Conservation (phyloP, 2,329 filamentous ascomycete genomes). For the Raffaelea albimanens region DNA sequence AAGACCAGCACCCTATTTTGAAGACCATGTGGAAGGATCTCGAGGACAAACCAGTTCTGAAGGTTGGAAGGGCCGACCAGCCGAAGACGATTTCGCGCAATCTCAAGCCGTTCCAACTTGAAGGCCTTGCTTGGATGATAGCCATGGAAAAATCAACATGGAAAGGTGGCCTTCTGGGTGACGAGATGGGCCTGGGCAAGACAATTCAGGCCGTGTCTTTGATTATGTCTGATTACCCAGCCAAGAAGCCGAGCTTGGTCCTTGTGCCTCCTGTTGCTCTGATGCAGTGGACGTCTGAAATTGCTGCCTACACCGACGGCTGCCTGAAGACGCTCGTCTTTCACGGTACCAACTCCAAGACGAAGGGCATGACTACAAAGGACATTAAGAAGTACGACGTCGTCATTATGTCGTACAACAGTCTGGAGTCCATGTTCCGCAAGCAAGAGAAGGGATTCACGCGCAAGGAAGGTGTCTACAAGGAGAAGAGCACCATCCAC, state of each 20-base stretch:
- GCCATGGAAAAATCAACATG: constrained; percentile 79
- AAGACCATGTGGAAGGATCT: constrained; percentile 78
- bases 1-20: constrained; percentile 68
- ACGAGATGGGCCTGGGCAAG: constrained; percentile 98
- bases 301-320: constrained; percentile 72
- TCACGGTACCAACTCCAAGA: constrained; percentile 76
- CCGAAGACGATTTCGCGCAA: constrained; percentile 70
- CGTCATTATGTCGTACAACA: constrained; percentile 94
- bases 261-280: constrained; percentile 87
- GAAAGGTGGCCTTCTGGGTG: constrained; percentile 82
- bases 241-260: constrained; percentile 72
- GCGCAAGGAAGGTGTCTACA: constrained; percentile 69
- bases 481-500: constrained; percentile 73
- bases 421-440: constrained; percentile 81
- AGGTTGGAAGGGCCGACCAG: constrained; percentile 53
- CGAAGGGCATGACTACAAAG: constrained; percentile 64
- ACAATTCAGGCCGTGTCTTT: constrained; percentile 96
- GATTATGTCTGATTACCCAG: constrained; percentile 95
- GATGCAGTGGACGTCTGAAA: constrained; percentile 89
- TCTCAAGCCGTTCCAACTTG: constrained; percentile 87
- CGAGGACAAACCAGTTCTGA: constrained; percentile 56
- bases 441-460: constrained; percentile 88
- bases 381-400: constrained; percentile 80
- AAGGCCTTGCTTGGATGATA: constrained; percentile 91
- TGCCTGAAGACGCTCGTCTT: constrained; percentile 85